Evolutionary conservation across 2,329 filamentous ascomycete genomes (phyloP), one percentile per base, ranked within the genome.

Genomic region (Cordyceps cateniannulata): DNA sequence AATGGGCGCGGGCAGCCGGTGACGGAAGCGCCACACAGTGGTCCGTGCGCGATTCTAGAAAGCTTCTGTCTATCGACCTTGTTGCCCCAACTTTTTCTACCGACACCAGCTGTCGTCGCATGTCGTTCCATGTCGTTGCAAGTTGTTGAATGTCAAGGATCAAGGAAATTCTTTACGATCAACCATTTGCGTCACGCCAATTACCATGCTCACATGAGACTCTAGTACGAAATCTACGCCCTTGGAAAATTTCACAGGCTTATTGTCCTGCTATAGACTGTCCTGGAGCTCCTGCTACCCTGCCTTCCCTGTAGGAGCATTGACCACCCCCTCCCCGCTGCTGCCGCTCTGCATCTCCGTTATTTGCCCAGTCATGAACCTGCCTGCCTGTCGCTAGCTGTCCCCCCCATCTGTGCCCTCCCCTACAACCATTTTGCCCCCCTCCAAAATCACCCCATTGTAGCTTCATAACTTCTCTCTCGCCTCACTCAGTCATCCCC

Each of bases 41-140:
- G 63, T 44, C 64, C 59, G 67, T 67, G 67, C 65, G 57, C 62
- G 44, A 62, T 69, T 69, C 67, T 69, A 68, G 65, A 68, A 68
- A 67, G 65, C 64, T 68, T 69, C 66, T 60, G 52, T 59, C 40
- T 38, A 59, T 59, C 57, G 44, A 38, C 48, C 38, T 54, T 45
- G 49, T 42, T 58, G 47, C 59, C 60, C 60, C 59, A 45, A 58
- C 54, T 59, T 59, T 62, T 61, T 53, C 9, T 27, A 25, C 25
- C 20, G 25, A 18, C 18, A 24, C n/a, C 16, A 50, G 45, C 57
- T 59, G 44, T 47, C 32, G 54, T 27, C 22, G 29, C 22, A 5
- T 51, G 48, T 56, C 42, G 29, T 35, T 18, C 20, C 20, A 16
- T 22, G 29, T 54, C 38, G 22, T 10, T 14, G 8, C 22, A n/a